phyloP scores from a whole-genome alignment of 2,329 filamentous ascomycete genomes.

The Epichloe elymi region DNA sequence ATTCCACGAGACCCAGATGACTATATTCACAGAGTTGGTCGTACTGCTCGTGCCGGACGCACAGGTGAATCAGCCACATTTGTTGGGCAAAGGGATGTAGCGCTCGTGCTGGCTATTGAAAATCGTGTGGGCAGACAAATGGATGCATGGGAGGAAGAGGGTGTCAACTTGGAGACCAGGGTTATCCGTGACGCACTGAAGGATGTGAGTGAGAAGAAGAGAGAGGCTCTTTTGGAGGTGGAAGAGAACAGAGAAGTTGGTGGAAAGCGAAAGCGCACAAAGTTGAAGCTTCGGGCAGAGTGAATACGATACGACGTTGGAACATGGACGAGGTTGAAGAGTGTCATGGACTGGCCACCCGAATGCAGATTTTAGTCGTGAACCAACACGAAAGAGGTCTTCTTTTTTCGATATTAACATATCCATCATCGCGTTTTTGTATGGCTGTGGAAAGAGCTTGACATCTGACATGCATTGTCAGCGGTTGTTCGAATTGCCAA shows the following conservation, averaged over 20 bases:
- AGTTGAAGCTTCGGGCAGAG: conserved; percentile 38
- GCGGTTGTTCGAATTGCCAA: too few relatives aligned
- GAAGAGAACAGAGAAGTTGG: conserved; percentile 85
- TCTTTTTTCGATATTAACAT: too few relatives aligned
- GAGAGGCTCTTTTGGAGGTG: conserved; percentile 79
- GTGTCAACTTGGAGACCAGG: conserved; percentile 84
- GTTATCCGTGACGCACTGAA: conserved; percentile 79
- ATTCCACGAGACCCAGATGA: conserved; percentile 92
- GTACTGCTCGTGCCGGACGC: conserved; percentile 84
- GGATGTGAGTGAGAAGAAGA: conserved; percentile 87
- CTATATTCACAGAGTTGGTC: conserved; percentile 92
- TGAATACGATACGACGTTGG: conserved; percentile 2
- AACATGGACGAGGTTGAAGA: not conserved
- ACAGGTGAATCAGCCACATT: conserved; percentile 74
- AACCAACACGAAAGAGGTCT: too few relatives aligned
- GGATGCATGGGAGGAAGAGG: conserved; percentile 76
- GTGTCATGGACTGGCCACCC: not conserved
- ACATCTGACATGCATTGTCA: too few relatives aligned
- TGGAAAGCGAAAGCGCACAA: conserved; percentile 60
- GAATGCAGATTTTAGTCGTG: too few relatives aligned
- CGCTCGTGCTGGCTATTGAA: conserved; percentile 84
- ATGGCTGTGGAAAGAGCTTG: too few relatives aligned
- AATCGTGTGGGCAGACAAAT: conserved; percentile 66
- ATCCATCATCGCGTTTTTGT: too few relatives aligned
- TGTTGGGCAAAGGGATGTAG: conserved; percentile 85